phyloP scores from a whole-genome alignment of 148 eudicot genomes.

The Limonium bicolor region DNA sequence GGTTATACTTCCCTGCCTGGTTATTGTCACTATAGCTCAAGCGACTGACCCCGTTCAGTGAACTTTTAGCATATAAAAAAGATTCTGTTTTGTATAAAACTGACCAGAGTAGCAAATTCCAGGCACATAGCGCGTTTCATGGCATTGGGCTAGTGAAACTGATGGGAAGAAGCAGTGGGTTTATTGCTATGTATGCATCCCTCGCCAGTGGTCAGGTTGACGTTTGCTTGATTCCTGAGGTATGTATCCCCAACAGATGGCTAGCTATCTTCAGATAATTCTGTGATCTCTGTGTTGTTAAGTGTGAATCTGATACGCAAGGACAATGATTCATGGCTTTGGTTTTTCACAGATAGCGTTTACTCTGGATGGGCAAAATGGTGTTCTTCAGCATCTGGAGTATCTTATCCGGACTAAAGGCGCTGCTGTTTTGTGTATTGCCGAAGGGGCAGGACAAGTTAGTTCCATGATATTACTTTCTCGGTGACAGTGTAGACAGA shows the following conservation, averaged over 20 bases:
- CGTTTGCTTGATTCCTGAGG: slow-evolving; percentile 40
- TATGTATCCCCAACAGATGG: slow-evolving; percentile 5
- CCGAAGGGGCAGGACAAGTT: slow-evolving; percentile 46
- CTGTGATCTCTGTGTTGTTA: neutral
- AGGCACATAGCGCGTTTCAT: slow-evolving; percentile 44
- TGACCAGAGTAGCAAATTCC: neutral
- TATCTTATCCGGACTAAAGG: slow-evolving; percentile 34
- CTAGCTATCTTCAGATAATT: neutral
- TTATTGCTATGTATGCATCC: slow-evolving; percentile 44
- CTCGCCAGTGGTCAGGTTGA: slow-evolving; percentile 43
- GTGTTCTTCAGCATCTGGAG: slow-evolving; percentile 28
- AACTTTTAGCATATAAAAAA: too few species aligned
- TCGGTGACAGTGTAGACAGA: too few species aligned
- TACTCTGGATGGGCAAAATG: slow-evolving; percentile 24
- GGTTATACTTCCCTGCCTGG: too few species aligned
- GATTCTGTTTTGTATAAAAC: too few species aligned
- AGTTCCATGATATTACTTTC: neutral
- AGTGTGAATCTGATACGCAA: neutral
- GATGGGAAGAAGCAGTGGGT: slow-evolving; percentile 50
- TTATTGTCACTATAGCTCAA: too few species aligned
- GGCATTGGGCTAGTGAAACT: slow-evolving; percentile 40
- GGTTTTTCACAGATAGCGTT: slow-evolving; percentile 35
- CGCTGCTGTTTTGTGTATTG: slow-evolving; percentile 32
- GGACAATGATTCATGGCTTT: neutral
- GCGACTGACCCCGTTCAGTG: too few species aligned